Conservation (phyloP, 257 asterid genomes). For the Solanum microdontum region DNA sequence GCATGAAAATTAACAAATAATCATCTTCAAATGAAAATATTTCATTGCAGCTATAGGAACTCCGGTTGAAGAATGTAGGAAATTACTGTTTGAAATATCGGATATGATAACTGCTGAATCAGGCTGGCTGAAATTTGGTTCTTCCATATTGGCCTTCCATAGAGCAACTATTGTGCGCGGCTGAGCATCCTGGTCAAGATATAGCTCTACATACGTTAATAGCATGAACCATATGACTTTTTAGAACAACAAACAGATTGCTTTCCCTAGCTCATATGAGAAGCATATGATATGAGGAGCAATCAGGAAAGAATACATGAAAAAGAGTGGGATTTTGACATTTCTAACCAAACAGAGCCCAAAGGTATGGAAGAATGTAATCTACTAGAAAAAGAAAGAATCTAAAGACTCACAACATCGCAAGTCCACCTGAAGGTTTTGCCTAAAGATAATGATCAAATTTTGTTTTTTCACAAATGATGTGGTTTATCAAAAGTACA, state of each 20-base stretch:
- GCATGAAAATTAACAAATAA: constrained; percentile 34
- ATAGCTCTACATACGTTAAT: background rate
- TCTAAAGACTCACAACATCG: background rate
- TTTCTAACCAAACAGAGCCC: background rate
- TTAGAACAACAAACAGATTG: background rate
- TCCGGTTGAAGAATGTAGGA: constrained; percentile 1
- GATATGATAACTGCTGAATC: constrained; percentile 68
- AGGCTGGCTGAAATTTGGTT: constrained; percentile 62
- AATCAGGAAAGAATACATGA: background rate
- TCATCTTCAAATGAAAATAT: constrained; percentile 14
- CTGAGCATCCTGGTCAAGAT: constrained; percentile 65
- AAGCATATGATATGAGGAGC: background rate
- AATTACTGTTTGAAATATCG: constrained; percentile 55
- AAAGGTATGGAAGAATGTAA: background rate
- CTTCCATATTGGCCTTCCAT: constrained; percentile 90
- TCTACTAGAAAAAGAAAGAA: background rate
- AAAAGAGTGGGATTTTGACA: background rate
- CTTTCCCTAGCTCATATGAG: background rate
- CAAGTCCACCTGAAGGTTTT: background rate
- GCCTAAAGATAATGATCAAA: background rate
- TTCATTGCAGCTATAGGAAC: background rate
- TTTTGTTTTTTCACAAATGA: background rate
- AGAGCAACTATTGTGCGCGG: constrained; percentile 73
- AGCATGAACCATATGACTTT: background rate
- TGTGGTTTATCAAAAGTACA: background rate